Conservation (phyloP, 345 rosid genomes). For the Populus davidiana region DNA sequence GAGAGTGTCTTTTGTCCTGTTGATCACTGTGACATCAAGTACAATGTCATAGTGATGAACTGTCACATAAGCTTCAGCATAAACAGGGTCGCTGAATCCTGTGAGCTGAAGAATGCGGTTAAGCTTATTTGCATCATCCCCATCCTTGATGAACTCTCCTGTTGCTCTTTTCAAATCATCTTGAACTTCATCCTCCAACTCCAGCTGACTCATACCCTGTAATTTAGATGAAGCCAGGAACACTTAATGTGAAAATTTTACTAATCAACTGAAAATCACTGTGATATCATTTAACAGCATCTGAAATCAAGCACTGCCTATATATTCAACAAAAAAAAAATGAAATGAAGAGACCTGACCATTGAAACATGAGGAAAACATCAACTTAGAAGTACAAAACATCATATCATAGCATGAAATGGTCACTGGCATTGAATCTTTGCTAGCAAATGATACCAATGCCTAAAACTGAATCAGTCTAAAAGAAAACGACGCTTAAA, state of each 20-base stretch:
- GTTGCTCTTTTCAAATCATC: constrained; percentile 98
- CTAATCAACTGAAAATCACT: background rate
- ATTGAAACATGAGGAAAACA: background rate
- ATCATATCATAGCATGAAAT: background rate
- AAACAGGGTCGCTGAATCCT: constrained; percentile 98
- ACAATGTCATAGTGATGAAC: constrained; percentile 97
- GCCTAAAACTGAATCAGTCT: background rate
- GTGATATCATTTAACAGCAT: background rate
- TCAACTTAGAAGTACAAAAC: background rate
- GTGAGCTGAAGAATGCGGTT: constrained; percentile 98
- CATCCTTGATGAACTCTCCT: constrained; percentile 93
- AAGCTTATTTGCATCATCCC: constrained; percentile 89
- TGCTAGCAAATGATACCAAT: background rate
- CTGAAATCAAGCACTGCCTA: background rate
- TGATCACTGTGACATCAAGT: constrained; percentile 91
- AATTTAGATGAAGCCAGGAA: background rate
- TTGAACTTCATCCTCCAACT: constrained; percentile 97
- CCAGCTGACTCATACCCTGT: constrained; percentile 99
- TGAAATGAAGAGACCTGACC: background rate
- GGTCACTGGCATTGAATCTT: background rate
- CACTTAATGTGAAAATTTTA: background rate
- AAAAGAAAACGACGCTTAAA: background rate
- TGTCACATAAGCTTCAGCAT: constrained; percentile 97
- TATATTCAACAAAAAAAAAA: background rate
- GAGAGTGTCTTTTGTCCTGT: constrained; percentile 95